These are phyloP conservation scores for Suillus discolor DNA, from an alignment of 768 basidiomycete species.

Conservation along the genomic window DNA sequence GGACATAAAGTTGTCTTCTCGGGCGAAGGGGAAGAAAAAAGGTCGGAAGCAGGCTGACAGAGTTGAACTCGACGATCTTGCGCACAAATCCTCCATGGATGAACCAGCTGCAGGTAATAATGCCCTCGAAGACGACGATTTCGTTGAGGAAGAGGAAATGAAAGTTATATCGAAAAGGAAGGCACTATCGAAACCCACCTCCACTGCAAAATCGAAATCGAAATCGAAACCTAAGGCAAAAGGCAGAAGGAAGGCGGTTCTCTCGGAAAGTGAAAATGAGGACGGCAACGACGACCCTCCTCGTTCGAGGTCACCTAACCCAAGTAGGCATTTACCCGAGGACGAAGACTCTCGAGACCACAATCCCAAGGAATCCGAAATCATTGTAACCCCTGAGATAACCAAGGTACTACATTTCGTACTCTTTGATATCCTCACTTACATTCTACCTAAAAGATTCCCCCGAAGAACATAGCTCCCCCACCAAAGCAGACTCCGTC, in stretches of 20 bases:
- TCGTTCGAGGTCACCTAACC: neutral
- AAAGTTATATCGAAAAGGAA: constrained; percentile 22
- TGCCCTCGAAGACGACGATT: constrained; percentile 1
- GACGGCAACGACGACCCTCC: constrained; percentile 4
- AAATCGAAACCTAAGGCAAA: constrained; percentile 35
- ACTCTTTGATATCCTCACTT: neutral
- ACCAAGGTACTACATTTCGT: constrained; percentile 9
- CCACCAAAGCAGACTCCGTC: constrained; percentile 9
- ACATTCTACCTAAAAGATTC: constrained; percentile 15
- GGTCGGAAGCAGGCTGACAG: constrained; percentile 28
- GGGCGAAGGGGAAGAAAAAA: constrained; percentile 32
- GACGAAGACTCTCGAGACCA: too few relatives aligned
- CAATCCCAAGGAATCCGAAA: too few relatives aligned
- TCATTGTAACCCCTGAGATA: too few relatives aligned
- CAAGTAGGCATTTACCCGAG: neutral
- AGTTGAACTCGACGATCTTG: constrained; percentile 15
- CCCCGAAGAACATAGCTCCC: constrained; percentile 4
- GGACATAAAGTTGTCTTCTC: constrained; percentile 21
- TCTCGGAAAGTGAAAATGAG: constrained; percentile 32
- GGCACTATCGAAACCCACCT: constrained; percentile 14
- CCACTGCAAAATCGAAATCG: neutral
- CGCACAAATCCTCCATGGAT: constrained; percentile 7
- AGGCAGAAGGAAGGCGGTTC: constrained; percentile 29
- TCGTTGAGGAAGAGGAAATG: constrained; percentile 6
- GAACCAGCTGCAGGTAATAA: constrained; percentile 1